phyloP scores from a whole-genome alignment of 1,284 basidiomycete genomes.

The Cryptococcus amylolentus region DNA sequence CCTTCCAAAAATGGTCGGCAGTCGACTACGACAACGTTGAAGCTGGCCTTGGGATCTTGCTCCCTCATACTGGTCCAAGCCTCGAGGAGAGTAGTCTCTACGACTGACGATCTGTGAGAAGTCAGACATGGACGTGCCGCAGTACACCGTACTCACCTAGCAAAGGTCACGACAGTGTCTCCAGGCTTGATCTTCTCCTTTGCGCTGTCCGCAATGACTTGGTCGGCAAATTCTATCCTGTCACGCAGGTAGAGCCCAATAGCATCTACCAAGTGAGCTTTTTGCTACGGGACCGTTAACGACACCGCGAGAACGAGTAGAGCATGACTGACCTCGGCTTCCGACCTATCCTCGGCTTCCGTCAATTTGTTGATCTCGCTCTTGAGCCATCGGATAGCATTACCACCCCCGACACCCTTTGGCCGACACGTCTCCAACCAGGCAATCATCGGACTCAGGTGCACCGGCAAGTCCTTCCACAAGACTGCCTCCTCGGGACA shows the following conservation, averaged over 20 bases:
- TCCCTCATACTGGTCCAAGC: slow-evolving; percentile 60
- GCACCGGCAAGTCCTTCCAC: slow-evolving; percentile 46
- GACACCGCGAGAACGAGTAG: background rate
- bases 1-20: slow-evolving; percentile 91
- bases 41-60: slow-evolving; percentile 61
- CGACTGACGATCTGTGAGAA: slow-evolving; percentile 74
- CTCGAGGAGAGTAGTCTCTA: slow-evolving; percentile 81
- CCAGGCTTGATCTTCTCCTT: slow-evolving; percentile 90
- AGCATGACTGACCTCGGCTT: slow-evolving; percentile 73
- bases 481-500: slow-evolving; percentile 45
- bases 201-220: slow-evolving; percentile 86
- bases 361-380: slow-evolving; percentile 89
- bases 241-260: slow-evolving; percentile 95
- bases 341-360: slow-evolving; percentile 64
- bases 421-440: slow-evolving; percentile 49
- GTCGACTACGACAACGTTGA: slow-evolving; percentile 92
- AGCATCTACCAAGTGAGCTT: slow-evolving; percentile 73
- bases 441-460: slow-evolving; percentile 50
- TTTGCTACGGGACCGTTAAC: slow-evolving; percentile 61
- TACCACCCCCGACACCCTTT: slow-evolving; percentile 50
- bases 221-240: slow-evolving; percentile 86
- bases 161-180: slow-evolving; percentile 89
- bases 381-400: slow-evolving; percentile 73
- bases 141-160: slow-evolving; percentile 57
- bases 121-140: background rate